Evolutionary conservation across 2,329 filamentous ascomycete species (phyloP).

Genomic region (Ampelomyces quisqualis): DNA sequence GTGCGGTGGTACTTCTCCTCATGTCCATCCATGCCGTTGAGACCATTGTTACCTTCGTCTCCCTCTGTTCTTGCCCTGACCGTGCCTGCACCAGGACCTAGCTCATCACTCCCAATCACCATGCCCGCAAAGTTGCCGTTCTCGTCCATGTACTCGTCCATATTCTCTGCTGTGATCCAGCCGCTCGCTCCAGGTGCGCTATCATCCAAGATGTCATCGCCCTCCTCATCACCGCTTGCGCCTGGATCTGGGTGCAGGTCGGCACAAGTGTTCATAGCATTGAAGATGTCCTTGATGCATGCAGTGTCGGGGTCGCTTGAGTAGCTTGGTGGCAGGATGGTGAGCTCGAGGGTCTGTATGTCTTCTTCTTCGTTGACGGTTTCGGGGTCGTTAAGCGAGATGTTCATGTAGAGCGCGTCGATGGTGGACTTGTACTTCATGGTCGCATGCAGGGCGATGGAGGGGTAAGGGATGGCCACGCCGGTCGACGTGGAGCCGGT

Average conservation of each 20-base stretch:
- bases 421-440: slow-evolving; percentile 55
- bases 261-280: slow-evolving; percentile 71
- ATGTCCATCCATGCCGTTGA: slow-evolving; percentile 26
- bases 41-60: slow-evolving; percentile 29
- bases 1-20: slow-evolving; percentile 44
- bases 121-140: slow-evolving; percentile 43
- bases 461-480: slow-evolving; percentile 70
- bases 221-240: slow-evolving; percentile 58
- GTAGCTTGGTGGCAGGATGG: slow-evolving; percentile 57
- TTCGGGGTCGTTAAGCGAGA: slow-evolving; percentile 54
- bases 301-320: slow-evolving; percentile 25
- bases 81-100: slow-evolving; percentile 44
- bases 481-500: slow-evolving; percentile 55
- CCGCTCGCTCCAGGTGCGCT: slow-evolving; percentile 72
- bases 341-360: slow-evolving; percentile 66
- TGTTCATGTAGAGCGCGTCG: slow-evolving; percentile 42
- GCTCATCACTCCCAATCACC: slow-evolving; percentile 25
- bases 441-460: slow-evolving; percentile 73
- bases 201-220: slow-evolving; percentile 47
- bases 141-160: slow-evolving; percentile 64
- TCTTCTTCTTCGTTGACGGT: slow-evolving; percentile 61
- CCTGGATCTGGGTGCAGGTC: slow-evolving; percentile 72
- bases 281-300: slow-evolving; percentile 58
- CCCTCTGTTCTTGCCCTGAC: slow-evolving; percentile 38
- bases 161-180: slow-evolving; percentile 91